Conservation (phyloP, 768 basidiomycete genomes). For the Collybiopsis confluens region DNA sequence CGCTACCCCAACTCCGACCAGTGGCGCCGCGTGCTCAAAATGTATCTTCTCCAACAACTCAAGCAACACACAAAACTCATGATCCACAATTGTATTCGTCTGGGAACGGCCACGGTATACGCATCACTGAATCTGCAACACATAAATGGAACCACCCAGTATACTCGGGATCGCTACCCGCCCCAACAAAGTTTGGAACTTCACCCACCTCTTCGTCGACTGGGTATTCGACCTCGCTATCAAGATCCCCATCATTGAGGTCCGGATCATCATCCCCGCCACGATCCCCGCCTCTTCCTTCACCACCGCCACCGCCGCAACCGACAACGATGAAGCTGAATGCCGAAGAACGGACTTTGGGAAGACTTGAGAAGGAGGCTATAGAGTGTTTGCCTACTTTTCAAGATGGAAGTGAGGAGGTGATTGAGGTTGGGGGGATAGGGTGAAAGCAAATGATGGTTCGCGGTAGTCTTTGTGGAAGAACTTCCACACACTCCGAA, state of each 20-base stretch:
- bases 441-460: background rate
- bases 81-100: background rate
- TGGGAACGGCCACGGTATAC: background rate
- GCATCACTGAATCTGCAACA: background rate
- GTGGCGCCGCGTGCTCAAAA: background rate
- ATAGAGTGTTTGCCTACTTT: background rate
- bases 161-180: conserved; percentile 24
- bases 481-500: too few species aligned
- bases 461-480: background rate
- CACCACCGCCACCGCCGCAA: too few species aligned
- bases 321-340: background rate
- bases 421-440: background rate
- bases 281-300: background rate
- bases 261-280: conserved; percentile 32
- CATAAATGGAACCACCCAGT: conserved; percentile 14
- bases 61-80: conserved; percentile 2
- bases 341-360: background rate
- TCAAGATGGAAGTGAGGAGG: background rate
- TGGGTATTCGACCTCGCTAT: conserved; percentile 50
- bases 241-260: conserved; percentile 41
- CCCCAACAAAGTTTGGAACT: conserved; percentile 38
- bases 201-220: conserved; percentile 58
- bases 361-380: background rate
- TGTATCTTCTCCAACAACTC: too few species aligned
- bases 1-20: background rate